Base-by-base conservation (phyloP, 2,329 filamentous ascomycete species). In the Remersonia thermophila region DNA sequence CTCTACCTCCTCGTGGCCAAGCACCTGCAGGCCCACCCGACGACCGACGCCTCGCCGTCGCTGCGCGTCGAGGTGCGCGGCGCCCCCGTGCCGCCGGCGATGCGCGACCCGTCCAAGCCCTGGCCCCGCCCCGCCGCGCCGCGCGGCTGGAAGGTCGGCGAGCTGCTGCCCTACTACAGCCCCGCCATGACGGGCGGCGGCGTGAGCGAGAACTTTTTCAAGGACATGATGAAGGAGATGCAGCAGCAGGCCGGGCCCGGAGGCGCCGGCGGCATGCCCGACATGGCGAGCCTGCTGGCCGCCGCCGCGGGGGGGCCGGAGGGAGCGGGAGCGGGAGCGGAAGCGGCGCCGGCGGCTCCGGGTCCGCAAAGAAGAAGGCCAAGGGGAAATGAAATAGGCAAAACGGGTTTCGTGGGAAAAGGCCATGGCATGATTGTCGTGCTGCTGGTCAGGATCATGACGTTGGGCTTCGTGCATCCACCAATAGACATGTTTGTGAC, bases 211-310 rank as follows among this genome's bases (percentile, higher is more conserved):
- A 93, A 96, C 54, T 75, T 95, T 43, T 77, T 96, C 53, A 85
- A 91, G 65, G 87, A 95, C 49, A 93, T 95, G 69, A 94, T 96
- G 87, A 80, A 77, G 52, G 85, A 93, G 63, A 93, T 96, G 84
- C 36, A 36, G 36, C 13, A 23, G 12, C 27, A 25, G 12, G 40
- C 29, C 51, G 58, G 58, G 3, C 61, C 59, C 2, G 66, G 61
- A 0, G 65, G 67, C 28, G 60, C 58, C 7, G 46, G 37, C 5
- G 44, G 35, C 4, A 65, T 66, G 63, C 60, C 27, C 23, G 53
- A 53, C 39, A 53, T 55, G 53, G 48, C 50, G 27, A 50, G 47
- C 33, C 39, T 55, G 47, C 30, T 55, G 42, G 45, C 45, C 4
- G 41, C 39, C 7, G 43, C 45, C 2, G 47, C 38, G 11, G 47